Conservation (phyloP, 257 asterid species). For the Nicotiana attenuata region DNA sequence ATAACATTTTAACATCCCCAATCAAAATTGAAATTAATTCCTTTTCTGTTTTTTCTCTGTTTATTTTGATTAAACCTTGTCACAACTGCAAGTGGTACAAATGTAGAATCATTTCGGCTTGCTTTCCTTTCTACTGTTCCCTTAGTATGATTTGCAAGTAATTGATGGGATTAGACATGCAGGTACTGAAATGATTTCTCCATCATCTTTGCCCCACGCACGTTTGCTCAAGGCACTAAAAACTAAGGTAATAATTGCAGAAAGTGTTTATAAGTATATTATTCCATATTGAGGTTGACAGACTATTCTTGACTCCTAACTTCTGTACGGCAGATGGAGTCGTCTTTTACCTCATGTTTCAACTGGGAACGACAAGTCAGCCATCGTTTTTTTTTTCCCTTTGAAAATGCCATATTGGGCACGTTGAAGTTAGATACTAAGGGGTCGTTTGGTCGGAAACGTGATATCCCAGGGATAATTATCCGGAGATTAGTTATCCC, state of each 20-base stretch:
- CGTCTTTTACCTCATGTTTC: background rate
- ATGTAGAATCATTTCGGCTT: background rate
- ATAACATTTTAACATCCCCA: background rate
- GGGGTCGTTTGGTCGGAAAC: no score
- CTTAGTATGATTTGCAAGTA: background rate
- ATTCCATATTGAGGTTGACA: background rate
- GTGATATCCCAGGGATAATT: no score
- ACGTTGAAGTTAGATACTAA: background rate
- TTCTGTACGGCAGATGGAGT: background rate
- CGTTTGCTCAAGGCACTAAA: background rate
- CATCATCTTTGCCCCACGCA: background rate
- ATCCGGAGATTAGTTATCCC: no score
- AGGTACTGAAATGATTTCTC: background rate
- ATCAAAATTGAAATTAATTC: background rate
- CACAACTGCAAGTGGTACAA: background rate
- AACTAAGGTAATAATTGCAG: background rate
- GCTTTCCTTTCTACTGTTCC: background rate
- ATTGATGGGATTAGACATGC: background rate
- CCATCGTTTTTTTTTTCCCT: background rate
- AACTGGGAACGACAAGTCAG: background rate
- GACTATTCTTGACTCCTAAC: background rate
- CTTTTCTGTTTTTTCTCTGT: background rate
- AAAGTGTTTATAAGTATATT: background rate
- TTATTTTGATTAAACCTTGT: background rate
- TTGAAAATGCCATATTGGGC: background rate